Evolutionary conservation across 441 rosid genomes (phyloP).

Genomic region (Adansonia rubrostipa): DNA sequence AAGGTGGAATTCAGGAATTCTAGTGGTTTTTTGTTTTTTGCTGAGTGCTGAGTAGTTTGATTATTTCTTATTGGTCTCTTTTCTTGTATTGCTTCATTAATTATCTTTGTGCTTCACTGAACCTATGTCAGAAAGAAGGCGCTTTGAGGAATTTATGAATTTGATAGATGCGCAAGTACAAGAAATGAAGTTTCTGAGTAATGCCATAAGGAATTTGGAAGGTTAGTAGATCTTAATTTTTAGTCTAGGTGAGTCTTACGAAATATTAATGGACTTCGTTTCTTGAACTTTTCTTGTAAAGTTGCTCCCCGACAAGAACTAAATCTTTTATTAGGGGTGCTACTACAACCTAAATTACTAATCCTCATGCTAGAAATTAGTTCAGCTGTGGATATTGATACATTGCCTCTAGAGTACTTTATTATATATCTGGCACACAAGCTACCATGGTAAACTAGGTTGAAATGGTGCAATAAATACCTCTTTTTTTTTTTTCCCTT

Average conservation of each 20-base stretch:
- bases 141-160: slow-evolving; percentile 50
- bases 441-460: not conserved
- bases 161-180: slow-evolving; percentile 60
- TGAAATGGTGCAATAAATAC: not conserved
- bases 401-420: not conserved
- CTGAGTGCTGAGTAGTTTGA: not conserved
- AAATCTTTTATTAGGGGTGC: not conserved
- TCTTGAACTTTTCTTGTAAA: not conserved
- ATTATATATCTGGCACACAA: not conserved
- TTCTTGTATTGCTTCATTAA: not conserved
- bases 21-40: not conserved
- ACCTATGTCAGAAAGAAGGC: slow-evolving; percentile 51
- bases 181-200: slow-evolving; percentile 72
- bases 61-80: not conserved
- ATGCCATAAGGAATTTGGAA: slow-evolving; percentile 62
- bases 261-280: slow-evolving; percentile 6
- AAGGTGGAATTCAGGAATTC: slow-evolving; percentile 48
- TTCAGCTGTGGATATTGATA: not conserved
- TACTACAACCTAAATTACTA: not conserved
- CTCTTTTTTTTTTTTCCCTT: not conserved
- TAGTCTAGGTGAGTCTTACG: slow-evolving; percentile 18
- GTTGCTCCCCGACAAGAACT: not conserved
- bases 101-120: slow-evolving; percentile 2
- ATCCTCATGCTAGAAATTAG: not conserved
- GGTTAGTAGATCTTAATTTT: slow-evolving; percentile 43